Conservation (phyloP, 1,284 basidiomycete species). For the Kalmanozyma brasiliensis region DNA sequence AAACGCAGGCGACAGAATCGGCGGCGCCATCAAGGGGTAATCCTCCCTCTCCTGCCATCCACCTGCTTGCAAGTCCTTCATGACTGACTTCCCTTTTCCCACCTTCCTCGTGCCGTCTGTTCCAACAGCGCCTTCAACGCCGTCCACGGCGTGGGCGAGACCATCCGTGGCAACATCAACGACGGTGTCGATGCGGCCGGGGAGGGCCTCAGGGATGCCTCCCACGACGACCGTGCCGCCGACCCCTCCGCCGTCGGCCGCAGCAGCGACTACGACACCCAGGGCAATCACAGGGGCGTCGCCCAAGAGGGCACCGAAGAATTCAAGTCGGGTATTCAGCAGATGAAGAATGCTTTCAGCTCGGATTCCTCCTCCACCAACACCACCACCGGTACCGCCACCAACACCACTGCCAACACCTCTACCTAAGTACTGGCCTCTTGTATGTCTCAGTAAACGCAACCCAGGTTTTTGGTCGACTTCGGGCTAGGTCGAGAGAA, state of each 20-base stretch:
- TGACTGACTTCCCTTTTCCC: too few species aligned
- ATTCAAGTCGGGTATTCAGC: conserved; percentile 29
- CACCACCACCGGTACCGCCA: conserved; percentile 7
- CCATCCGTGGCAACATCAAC: conserved; percentile 58
- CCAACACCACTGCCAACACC: conserved; percentile 8
- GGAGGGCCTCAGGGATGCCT: conserved; percentile 36
- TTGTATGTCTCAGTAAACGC: neutral
- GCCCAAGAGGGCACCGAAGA: conserved; percentile 29
- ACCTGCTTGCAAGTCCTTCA: neutral
- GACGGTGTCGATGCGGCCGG: conserved; percentile 44
- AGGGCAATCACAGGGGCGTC: conserved; percentile 18
- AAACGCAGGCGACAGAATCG: conserved; percentile 46
- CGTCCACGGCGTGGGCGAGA: conserved; percentile 52
- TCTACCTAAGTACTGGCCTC: neutral
- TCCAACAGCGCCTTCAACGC: conserved; percentile 39
- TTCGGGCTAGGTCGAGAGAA: too few species aligned
- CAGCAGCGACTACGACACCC: conserved; percentile 23
- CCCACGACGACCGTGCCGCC: conserved; percentile 1
- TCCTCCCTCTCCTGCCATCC: conserved; percentile 1
- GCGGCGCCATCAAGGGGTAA: conserved; percentile 57
- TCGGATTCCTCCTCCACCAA: conserved; percentile 3
- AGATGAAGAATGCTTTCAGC: conserved; percentile 7
- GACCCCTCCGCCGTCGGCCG: conserved; percentile 15
- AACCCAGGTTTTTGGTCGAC: too few species aligned
- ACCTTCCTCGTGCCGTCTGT: too few species aligned